phyloP scores from a whole-genome alignment of 2,329 filamentous ascomycete genomes.

The Neonectria sp. region DNA sequence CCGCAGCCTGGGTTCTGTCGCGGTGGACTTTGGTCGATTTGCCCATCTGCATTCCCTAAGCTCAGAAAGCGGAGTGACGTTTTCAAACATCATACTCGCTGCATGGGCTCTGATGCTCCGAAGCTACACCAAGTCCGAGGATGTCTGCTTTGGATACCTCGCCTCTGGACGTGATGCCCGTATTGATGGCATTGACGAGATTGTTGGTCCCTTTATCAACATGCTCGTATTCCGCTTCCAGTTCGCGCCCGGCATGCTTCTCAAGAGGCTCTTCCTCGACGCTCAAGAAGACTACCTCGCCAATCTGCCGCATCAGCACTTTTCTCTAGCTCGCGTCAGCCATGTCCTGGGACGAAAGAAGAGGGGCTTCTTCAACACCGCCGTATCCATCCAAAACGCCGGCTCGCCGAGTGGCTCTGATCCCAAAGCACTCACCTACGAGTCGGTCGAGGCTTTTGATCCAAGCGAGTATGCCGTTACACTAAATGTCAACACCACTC shows the following conservation, averaged over 20 bases:
- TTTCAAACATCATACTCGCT: conserved; percentile 66
- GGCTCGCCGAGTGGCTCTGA: conserved; percentile 22
- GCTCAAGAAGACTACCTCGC: neutral
- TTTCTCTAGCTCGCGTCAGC: conserved; percentile 63
- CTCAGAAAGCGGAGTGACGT: conserved; percentile 55
- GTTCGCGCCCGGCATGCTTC: conserved; percentile 44
- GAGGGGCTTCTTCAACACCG: conserved; percentile 52
- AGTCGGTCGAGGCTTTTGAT: conserved; percentile 39
- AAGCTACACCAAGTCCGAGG: conserved; percentile 61
- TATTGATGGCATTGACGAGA: conserved; percentile 35
- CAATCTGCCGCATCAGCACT: conserved; percentile 64
- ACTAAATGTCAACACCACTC: conserved; percentile 48
- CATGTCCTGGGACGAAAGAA: conserved; percentile 45
- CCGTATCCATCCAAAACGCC: conserved; percentile 51
- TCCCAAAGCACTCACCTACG: conserved; percentile 16
- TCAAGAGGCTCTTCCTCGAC: conserved; percentile 54
- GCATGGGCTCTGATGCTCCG: conserved; percentile 67
- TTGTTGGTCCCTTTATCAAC: conserved; percentile 53
- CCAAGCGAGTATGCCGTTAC: conserved; percentile 52
- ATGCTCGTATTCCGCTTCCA: conserved; percentile 68
- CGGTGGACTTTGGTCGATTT: conserved; percentile 21
- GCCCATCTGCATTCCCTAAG: conserved; percentile 5
- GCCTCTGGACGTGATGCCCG: conserved; percentile 39
- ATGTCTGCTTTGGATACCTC: conserved; percentile 64
- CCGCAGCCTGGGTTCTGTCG: conserved; percentile 8